phyloP scores from a whole-genome alignment of 2,329 filamentous ascomycete species.

The Alternaria arborescens region DNA sequence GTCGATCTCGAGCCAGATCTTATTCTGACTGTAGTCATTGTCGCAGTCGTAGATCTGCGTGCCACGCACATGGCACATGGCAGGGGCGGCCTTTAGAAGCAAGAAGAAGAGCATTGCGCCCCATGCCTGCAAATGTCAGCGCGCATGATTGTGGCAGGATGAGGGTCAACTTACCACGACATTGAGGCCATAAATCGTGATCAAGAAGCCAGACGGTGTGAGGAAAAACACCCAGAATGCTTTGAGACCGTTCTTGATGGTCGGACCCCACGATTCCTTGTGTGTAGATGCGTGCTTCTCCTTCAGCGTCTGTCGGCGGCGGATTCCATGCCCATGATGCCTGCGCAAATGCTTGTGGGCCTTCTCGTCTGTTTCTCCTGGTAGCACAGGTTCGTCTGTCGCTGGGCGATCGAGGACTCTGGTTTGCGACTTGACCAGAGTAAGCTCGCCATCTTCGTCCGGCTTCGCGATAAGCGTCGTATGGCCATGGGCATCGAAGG shows the following conservation, averaged over 20 bases:
- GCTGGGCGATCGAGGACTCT: constrained; percentile 10
- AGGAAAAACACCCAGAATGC: constrained; percentile 76
- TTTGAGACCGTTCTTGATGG: constrained; percentile 64
- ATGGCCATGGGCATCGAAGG: constrained; percentile 27
- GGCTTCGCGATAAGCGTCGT: constrained; percentile 24
- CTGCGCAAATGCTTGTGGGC: background rate
- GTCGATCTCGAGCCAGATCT: constrained; percentile 85
- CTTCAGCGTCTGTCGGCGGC: constrained; percentile 18
- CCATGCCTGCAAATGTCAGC: constrained; percentile 65
- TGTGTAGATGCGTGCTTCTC: constrained; percentile 28
- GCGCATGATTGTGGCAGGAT: rapidly evolving
- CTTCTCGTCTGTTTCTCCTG: background rate
- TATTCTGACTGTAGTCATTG: constrained; percentile 74
- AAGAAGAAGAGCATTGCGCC: constrained; percentile 89
- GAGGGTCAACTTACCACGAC: constrained; percentile 60
- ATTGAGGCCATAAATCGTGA: constrained; percentile 81
- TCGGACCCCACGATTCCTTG: constrained; percentile 61
- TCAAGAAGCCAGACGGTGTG: constrained; percentile 78
- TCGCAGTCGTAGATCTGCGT: constrained; percentile 65
- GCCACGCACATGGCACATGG: constrained; percentile 67
- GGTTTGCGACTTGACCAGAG: constrained; percentile 18
- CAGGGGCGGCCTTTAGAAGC: constrained; percentile 76
- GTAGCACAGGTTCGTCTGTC: background rate
- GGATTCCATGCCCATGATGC: background rate
- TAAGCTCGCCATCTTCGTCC: constrained; percentile 21